Percentiles rank a stretch among this genome's conserved stretches.
phyloP scores from a whole-genome alignment of 306 rosid genomes.

The Vigna reflexopilosa region DNA sequence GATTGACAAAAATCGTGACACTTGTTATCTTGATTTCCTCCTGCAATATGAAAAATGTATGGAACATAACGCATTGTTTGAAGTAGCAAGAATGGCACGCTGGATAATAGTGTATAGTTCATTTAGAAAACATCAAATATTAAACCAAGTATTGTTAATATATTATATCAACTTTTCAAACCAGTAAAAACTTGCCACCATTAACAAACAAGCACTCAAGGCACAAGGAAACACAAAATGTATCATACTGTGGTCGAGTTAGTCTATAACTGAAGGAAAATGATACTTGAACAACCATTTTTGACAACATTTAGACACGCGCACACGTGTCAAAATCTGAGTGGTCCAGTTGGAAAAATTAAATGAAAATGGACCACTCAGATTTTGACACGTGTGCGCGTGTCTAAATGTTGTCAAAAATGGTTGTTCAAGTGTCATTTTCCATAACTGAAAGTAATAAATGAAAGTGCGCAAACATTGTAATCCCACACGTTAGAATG shows the following conservation, averaged over 20 bases:
- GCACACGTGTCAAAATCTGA: too few relatives aligned
- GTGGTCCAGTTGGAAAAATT: too few relatives aligned
- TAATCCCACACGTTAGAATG: conserved; percentile 20
- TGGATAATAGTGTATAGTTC: conserved; percentile 26
- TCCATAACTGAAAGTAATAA: conserved; percentile 13
- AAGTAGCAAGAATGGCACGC: conserved; percentile 3
- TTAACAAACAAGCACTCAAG: conserved; percentile 37
- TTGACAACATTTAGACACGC: too few relatives aligned
- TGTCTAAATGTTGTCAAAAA: too few relatives aligned
- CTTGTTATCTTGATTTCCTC: conserved; percentile 92
- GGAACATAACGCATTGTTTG: conserved; percentile 30
- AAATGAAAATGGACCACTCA: too few relatives aligned
- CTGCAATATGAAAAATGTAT: conserved; percentile 52
- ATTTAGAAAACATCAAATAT: conserved; percentile 32
- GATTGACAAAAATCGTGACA: conserved; percentile 82
- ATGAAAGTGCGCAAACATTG: conserved; percentile 21
- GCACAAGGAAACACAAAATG: background rate
- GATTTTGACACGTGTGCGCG: too few relatives aligned
- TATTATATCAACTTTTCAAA: conserved; percentile 40
- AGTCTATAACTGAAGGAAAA: background rate
- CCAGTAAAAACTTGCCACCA: conserved; percentile 22
- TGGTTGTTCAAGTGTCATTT: too few relatives aligned
- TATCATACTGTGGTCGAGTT: background rate
- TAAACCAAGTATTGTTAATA: conserved; percentile 14
- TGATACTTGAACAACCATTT: too few relatives aligned